phyloP scores from a whole-genome alignment of 495 filamentous ascomycete species.

The Bryoglossum gracile region DNA sequence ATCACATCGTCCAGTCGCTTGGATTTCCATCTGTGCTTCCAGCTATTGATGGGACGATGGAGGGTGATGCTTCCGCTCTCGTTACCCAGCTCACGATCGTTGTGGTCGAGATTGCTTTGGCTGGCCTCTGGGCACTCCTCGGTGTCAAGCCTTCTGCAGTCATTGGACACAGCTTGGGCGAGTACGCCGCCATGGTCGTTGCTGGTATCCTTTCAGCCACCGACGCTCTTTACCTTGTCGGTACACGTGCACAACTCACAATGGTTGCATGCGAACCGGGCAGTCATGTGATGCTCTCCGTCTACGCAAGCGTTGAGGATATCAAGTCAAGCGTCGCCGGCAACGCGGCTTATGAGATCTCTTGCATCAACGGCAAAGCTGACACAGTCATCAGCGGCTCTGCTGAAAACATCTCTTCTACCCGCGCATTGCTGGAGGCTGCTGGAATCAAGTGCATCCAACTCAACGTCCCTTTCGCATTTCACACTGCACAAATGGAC shows the following conservation, averaged over 20 bases:
- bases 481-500: conserved; percentile 78
- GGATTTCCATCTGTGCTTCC: conserved; percentile 62
- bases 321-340: conserved; percentile 35
- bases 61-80: conserved; percentile 59
- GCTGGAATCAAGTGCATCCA: conserved; percentile 59
- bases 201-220: conserved; percentile 71
- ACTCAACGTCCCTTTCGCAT: conserved; percentile 69
- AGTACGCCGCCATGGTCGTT: conserved; percentile 79
- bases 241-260: conserved; percentile 67
- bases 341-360: conserved; percentile 33
- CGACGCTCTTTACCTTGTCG: conserved; percentile 77
- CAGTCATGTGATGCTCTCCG: conserved; percentile 65
- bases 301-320: conserved; percentile 34
- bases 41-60: conserved; percentile 56
- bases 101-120: conserved; percentile 79
- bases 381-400: conserved; percentile 56
- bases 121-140: conserved; percentile 72
- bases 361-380: conserved; percentile 55
- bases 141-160: conserved; percentile 70
- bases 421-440: conserved; percentile 50
- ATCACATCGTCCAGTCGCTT: conserved; percentile 59
- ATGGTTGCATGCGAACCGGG: conserved; percentile 35
- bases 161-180: conserved; percentile 79
- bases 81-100: conserved; percentile 71
- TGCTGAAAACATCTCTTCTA: conserved; percentile 41